Base-by-base conservation (phyloP, 1,139 yeast genomes). In the Yamadazyma sp. region DNA sequence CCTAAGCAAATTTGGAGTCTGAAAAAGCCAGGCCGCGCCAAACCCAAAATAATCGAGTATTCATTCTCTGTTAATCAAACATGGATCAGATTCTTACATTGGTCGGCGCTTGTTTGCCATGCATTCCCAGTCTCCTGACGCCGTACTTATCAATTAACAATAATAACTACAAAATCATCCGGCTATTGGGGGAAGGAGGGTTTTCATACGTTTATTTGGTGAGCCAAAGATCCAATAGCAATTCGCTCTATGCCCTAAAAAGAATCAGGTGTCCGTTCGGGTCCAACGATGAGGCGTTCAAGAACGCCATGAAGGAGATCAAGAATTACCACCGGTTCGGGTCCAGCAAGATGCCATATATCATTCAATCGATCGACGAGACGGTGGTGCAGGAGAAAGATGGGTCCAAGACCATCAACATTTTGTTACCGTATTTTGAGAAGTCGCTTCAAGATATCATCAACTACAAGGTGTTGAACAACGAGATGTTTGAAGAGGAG, bases 251-350 rank as follows among this genome's bases (percentile, higher is more conserved):
- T 54, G 96, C 96, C 2, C 64, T 91, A 53, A 89, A 91, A 64
- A 85, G 87, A 66, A 87, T 88, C 40, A 69, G 91, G 45, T 89
- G 97, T 58, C 91, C 95, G 1, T 87, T 83, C 60, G 96, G 96
- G 0, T 75, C 83, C 31, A 88, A 82, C 50, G 85, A 85, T 50
- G 81, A 70, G 43, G 59, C 68, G 7, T 72, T 54, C 47, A 61
- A 78, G 43, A 67, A 73, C 39, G 96, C 96, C 2, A 69, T 87
- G 74, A 71, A 76, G 33, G 97, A 91, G 58, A 79, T 89, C 40
- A 81, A 81, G 33, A 83, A 80, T 47, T 87, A 88, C 56, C 83
- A 78, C 51, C 77, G 83, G 36, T 89, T 91, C 40, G 54, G 63
- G 54, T 69, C 69, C 34, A 68, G 81, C 34, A 63, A 66, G 30